Base-by-base conservation (phyloP, 2,329 filamentous ascomycete genomes). In the Aureobasidium subglaciale region DNA sequence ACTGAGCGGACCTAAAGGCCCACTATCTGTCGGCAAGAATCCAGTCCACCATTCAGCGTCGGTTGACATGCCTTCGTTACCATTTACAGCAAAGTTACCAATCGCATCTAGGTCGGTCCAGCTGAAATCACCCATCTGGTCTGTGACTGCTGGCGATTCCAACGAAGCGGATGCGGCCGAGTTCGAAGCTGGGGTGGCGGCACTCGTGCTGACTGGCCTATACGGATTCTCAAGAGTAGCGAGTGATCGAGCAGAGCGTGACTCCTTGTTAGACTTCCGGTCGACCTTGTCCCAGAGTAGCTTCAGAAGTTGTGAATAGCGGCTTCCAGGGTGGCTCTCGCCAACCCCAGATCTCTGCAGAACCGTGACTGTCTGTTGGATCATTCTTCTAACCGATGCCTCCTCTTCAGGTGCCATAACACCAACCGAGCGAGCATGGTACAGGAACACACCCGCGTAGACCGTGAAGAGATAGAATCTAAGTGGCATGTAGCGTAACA, bases 401-500 rank as follows among this genome's bases (percentile, higher is more conserved):
- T 77, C 74, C 60, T 77, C 75, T 41, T 76, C 74, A 15, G 69
- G 64, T 18, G 68, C 67, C n/a, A 77, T 72, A 20, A 76, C 74
- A 40, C 74, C 74, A 2, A 73, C 74, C 56, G 72, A 75, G 55
- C 73, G 67, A 2, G 75, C 75, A 25, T 74, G 71, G 61, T 77
- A 77, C 9, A 77, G 65, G 62, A 77, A 77, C 8, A 77, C 75
- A 9, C 73, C 74, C 1, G 72, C 71, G 56, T 77, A 76, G 25
- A 77, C 72, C 5, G 75, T 71, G 63, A 76, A 77, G 18, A 77
- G 70, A 56, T 75, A 76, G 63, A 75, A 77, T 2, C 74, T 68
- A 1, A 77, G 60, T 0, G 75, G 75, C 75, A 77, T 76, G 58
- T 71, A 76, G 29, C 75, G 71, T 1, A 77, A 65, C 1, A 69